phyloP scores from a whole-genome alignment of 1,284 basidiomycete species.

The Puccinia sorghi region DNA sequence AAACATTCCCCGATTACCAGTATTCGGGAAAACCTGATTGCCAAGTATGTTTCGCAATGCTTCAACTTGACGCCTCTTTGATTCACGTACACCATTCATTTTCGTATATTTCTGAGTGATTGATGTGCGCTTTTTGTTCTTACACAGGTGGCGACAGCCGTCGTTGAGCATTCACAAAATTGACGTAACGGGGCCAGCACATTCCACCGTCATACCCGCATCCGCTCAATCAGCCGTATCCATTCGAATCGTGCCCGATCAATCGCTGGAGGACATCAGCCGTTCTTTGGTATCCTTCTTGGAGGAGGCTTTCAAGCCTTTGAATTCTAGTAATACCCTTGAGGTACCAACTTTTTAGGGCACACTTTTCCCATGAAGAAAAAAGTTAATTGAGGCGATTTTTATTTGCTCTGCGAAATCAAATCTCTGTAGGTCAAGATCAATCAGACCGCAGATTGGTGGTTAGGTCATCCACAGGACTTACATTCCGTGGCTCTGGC shows the following conservation, averaged over 20 bases:
- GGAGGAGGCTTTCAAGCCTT: conserved; percentile 64
- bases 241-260: conserved; percentile 89
- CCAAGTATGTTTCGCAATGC: conserved; percentile 65
- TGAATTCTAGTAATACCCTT: conserved; percentile 72
- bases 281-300: conserved; percentile 68
- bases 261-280: conserved; percentile 73
- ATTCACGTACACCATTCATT: conserved; percentile 8
- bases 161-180: conserved; percentile 55
- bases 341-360: conserved; percentile 63
- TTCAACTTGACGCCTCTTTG: conserved; percentile 57
- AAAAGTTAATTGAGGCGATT: neutral
- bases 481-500: conserved; percentile 81
- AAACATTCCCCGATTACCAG: conserved; percentile 53
- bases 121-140: conserved; percentile 51
- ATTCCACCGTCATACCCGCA: conserved; percentile 84
- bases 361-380: neutral
- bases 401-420: too few species aligned
- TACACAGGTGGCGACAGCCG: conserved; percentile 45
- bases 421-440: conserved; percentile 67
- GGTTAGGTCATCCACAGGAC: conserved; percentile 81
- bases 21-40: conserved; percentile 53
- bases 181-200: conserved; percentile 52
- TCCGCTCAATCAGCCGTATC: conserved; percentile 78
- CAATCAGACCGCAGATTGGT: conserved; percentile 89
- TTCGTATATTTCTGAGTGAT: neutral